Evolutionary conservation across 345 rosid genomes (phyloP), one percentile per base, ranked within the genome.

Genomic region (Citrus unshiu): DNA sequence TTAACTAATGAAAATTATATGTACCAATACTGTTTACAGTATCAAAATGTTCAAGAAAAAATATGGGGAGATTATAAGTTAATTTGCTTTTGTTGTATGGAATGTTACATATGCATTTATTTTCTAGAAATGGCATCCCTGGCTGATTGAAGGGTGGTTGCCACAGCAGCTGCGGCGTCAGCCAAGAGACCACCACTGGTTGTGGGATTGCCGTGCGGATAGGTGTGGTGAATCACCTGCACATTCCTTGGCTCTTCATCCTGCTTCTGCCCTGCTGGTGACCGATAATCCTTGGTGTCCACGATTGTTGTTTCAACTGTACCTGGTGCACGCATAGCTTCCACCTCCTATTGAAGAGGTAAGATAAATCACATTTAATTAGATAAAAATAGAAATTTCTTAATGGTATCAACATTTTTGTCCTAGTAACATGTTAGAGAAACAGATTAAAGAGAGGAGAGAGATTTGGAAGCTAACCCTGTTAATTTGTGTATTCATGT

Each of bases 131-230:
- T 72, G 79, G 86, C 92, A 71, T 91, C 83, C 87, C 88, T 85
- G 57, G 93, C 92, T 10, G 92, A 86, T 70, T 90, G 80, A 73
- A 93, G 87, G 73, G 91, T 80, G 27, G 85, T 72, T 12, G 85
- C 86, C 4, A 80, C 91, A 5, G 94, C 88, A 0, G 87, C 93
- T 9, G 95, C 95, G 4, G 98, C 97, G 30, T 77, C 86, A 2
- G 83, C 78, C 78, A 93, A 81, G 76, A 90, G 77, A 22, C 91
- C 90, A 0, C 95, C 94, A 76, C 97, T 88, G 60, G 93, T 86
- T 54, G 70, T 80, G 49, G 84, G 66, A 72, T 25, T 46, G 51
- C 51, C 51, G 1, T 46, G 51, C 51, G 5, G 51, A 46, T 46
- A 46, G 18, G 51, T 16, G 18, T 88, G 86, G 63, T 90, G 96